Evolutionary conservation across 306 rosid species (phyloP).

Genomic region (Adenanthera pavonina): DNA sequence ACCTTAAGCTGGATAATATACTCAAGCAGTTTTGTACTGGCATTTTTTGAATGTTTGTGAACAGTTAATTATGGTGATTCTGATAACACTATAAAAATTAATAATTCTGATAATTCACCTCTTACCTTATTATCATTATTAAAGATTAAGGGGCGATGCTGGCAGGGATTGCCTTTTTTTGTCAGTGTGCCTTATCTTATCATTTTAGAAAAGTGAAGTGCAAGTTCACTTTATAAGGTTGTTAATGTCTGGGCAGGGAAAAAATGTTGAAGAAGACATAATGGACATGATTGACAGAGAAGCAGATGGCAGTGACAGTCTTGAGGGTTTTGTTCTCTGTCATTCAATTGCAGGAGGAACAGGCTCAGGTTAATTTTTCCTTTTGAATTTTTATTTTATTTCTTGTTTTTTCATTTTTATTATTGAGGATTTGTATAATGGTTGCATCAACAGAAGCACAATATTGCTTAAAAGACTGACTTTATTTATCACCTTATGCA

Average conservation of each 20-base stretch:
- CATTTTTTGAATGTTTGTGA: conserved; percentile 19
- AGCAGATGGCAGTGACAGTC: conserved; percentile 99
- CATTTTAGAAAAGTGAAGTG: conserved; percentile 11
- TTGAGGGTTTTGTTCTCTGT: conserved; percentile 98
- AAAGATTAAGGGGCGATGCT: conserved; percentile 11
- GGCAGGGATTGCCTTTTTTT: conserved; percentile 4
- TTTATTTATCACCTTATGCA: conserved; percentile 9
- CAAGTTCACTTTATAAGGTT: conserved; percentile 14
- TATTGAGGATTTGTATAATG: conserved; percentile 19
- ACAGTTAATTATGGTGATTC: conserved; percentile 22
- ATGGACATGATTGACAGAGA: conserved; percentile 99
- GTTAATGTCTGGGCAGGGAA: conserved; percentile 69
- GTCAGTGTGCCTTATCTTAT: background rate
- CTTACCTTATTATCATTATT: background rate
- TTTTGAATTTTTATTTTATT: background rate
- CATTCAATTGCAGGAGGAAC: conserved; percentile 99
- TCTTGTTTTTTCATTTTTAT: conserved; percentile 21
- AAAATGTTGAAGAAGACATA: conserved; percentile 97
- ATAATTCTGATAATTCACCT: conserved; percentile 24
- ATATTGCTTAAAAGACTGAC: conserved; percentile 29
- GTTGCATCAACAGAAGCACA: conserved; percentile 21
- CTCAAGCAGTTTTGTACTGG: conserved; percentile 8
- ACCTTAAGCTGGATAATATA: conserved; percentile 13
- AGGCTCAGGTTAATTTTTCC: conserved; percentile 78
- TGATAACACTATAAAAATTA: conserved; percentile 8